Conservation (phyloP, 495 filamentous ascomycete species). For the Penicillium canescens region DNA sequence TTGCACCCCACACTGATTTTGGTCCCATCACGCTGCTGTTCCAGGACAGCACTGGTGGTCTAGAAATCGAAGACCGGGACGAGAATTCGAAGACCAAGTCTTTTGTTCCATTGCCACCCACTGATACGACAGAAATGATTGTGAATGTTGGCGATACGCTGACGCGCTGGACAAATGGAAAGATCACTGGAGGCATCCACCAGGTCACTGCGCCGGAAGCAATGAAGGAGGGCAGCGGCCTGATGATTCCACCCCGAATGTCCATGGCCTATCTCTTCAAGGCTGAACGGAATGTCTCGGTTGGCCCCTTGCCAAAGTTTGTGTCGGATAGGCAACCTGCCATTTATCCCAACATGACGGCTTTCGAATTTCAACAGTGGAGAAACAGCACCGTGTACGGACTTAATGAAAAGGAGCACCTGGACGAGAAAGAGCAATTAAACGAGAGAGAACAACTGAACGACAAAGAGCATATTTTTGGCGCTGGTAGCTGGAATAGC, state of each 20-base stretch:
- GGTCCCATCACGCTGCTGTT: constrained; percentile 41
- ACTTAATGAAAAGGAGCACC: no score
- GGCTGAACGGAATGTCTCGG: no score
- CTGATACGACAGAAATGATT: constrained; percentile 30
- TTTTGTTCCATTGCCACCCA: not conserved
- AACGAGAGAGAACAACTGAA: no score
- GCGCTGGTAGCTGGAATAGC: no score
- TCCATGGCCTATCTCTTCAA: constrained; percentile 4
- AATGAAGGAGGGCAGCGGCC: not conserved
- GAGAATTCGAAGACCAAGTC: no score
- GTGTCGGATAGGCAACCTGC: no score
- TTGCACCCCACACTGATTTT: constrained; percentile 37
- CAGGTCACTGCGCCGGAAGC: constrained; percentile 23
- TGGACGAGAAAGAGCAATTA: no score
- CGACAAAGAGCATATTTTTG: no score
- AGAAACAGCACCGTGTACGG: no score
- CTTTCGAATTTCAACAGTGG: no score
- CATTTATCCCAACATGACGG: no score
- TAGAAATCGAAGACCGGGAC: constrained; percentile 31
- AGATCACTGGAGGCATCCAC: constrained; percentile 46
- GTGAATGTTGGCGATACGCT: constrained; percentile 38
- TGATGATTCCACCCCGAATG: not conserved
- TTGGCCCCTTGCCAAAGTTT: no score
- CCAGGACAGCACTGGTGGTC: constrained; percentile 35
- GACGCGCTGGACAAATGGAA: constrained; percentile 27